Conservation (phyloP, 352 stramenopile genomes). For the Aphanomyces stellatus region DNA sequence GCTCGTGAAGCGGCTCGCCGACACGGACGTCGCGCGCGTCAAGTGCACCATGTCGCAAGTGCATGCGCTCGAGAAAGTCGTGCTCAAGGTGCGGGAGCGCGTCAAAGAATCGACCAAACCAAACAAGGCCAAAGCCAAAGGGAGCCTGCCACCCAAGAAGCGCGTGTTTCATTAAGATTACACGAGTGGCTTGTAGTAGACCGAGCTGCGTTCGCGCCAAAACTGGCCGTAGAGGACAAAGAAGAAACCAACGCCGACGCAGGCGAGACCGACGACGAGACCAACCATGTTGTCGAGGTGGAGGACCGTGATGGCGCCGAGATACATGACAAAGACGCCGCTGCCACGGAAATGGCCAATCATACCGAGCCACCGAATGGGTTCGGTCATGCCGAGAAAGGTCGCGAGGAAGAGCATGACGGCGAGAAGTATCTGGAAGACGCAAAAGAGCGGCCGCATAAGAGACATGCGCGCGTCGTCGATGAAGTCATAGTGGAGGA, state of each 20-base stretch:
- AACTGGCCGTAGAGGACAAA: neutral
- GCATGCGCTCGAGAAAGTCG: slow-evolving; percentile 7
- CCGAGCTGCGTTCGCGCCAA: neutral
- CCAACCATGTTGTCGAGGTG: neutral
- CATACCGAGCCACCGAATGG: neutral
- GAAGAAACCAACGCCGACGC: neutral
- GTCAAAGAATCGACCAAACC: neutral
- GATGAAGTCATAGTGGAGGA: neutral
- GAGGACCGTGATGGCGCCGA: neutral
- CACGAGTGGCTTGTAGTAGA: neutral
- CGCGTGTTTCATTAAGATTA: neutral
- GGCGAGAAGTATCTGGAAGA: neutral
- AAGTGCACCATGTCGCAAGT: slow-evolving; percentile 5
- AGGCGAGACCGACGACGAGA: neutral
- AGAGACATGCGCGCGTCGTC: neutral
- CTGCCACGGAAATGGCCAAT: slow-evolving; percentile 1
- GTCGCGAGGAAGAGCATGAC: neutral
- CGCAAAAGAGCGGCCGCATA: neutral
- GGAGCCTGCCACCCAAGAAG: no score
- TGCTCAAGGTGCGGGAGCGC: neutral
- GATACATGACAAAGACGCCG: neutral
- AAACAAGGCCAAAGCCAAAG: neutral
- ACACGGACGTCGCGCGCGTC: neutral
- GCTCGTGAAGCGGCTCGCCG: neutral
- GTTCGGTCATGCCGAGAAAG: neutral